Percentiles rank a stretch among this genome's conserved stretches.
phyloP scores from a whole-genome alignment of 345 rosid species.

The Melaleuca alternifolia region DNA sequence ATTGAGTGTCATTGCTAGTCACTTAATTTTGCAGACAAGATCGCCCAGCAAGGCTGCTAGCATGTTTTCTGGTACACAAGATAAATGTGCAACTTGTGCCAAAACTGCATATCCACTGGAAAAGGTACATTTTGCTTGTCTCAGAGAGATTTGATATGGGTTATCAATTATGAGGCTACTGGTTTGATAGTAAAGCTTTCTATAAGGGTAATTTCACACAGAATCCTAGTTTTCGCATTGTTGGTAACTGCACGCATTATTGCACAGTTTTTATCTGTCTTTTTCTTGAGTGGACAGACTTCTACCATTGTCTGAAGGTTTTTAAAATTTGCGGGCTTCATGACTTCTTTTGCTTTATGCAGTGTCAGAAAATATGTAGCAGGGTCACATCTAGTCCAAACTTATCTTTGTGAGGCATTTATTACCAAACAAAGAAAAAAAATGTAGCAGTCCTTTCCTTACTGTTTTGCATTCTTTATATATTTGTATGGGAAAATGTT shows the following conservation, averaged over 20 bases:
- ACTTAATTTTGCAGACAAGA: conserved; percentile 45
- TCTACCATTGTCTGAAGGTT: neutral
- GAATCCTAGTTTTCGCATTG: neutral
- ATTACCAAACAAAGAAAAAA: no score
- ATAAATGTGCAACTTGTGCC: conserved; percentile 90
- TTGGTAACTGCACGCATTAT: neutral
- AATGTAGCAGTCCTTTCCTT: neutral
- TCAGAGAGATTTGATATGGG: neutral
- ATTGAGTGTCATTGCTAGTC: conserved; percentile 5
- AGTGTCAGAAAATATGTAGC: neutral
- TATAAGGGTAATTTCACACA: neutral
- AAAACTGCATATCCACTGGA: conserved; percentile 98
- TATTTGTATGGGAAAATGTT: neutral
- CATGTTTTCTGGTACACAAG: conserved; percentile 97
- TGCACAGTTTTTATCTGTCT: neutral
- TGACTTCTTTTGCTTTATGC: neutral
- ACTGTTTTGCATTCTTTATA: neutral
- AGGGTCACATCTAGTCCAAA: no score
- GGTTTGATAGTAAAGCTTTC: neutral
- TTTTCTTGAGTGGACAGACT: neutral
- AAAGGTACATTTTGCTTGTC: conserved; percentile 44
- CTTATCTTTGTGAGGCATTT: no score
- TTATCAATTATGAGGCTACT: neutral
- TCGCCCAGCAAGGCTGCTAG: conserved; percentile 93
- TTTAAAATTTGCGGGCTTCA: neutral